Evolutionary conservation across 441 rosid species (phyloP).

Genomic region (Pelargonium myrrhifolium): DNA sequence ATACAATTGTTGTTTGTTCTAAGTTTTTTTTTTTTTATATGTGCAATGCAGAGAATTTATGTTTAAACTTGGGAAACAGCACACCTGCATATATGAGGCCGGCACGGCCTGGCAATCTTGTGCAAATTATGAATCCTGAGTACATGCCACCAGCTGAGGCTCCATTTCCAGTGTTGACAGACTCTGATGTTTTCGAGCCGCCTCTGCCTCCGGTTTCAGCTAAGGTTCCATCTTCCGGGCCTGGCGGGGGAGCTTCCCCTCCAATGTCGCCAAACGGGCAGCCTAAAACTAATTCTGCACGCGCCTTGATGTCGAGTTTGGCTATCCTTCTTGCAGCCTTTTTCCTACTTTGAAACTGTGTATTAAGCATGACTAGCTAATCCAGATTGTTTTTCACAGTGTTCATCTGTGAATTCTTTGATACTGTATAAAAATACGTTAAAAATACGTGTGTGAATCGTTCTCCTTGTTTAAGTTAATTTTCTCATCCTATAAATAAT

Average conservation of each 20-base stretch:
- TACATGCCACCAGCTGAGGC: conserved; percentile 70
- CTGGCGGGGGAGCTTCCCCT: conserved; percentile 21
- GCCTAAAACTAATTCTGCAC: conserved; percentile 29
- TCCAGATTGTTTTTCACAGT: no score
- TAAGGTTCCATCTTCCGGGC: conserved; percentile 18
- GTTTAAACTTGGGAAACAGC: conserved; percentile 29
- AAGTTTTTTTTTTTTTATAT: no score
- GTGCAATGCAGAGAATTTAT: conserved; percentile 45
- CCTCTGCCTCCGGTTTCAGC: conserved; percentile 45
- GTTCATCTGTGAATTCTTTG: no score
- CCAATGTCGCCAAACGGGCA: conserved; percentile 34
- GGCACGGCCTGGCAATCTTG: conserved; percentile 44
- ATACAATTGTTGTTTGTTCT: no score
- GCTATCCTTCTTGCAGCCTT: conserved; percentile 28
- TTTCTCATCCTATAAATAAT: no score
- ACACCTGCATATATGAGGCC: conserved; percentile 58
- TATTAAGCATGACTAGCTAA: no score
- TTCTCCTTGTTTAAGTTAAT: no score
- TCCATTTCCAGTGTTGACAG: conserved; percentile 54
- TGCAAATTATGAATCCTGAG: conserved; percentile 19
- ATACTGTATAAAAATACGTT: no score
- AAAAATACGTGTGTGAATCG: no score
- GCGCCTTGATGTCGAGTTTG: conserved; percentile 30
- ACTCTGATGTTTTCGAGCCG: conserved; percentile 51
- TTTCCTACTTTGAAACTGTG: conserved; percentile 32